Percentiles rank a stretch among this genome's conserved stretches.
These are phyloP conservation scores for Skeletonema costatum DNA, from an alignment of 108 stramenopile genomes.

Conservation along the genomic window DNA sequence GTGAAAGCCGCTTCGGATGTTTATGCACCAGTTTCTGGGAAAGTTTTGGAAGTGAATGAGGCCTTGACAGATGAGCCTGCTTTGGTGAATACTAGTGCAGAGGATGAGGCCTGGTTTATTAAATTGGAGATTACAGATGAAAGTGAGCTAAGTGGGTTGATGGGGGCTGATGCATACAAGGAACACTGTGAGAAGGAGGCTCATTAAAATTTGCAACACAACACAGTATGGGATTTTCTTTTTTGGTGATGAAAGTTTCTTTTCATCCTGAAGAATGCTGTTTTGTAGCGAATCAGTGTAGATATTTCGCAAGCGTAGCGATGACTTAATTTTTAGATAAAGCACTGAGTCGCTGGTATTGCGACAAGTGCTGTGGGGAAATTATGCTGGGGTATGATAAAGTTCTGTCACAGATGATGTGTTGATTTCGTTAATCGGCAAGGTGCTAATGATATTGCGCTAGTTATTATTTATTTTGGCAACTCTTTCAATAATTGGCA, in stretches of 20 bases:
- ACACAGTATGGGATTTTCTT: not conserved
- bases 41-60: conserved; percentile 84
- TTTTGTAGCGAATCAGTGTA: too few relatives aligned
- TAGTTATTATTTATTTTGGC: not conserved
- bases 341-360: too few relatives aligned
- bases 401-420: not conserved
- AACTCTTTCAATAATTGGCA: not conserved
- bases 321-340: too few relatives aligned
- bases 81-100: conserved; percentile 85
- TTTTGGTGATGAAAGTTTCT: not conserved
- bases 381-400: not conserved
- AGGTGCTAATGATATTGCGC: not conserved
- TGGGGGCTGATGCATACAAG: conserved; percentile 68
- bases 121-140: conserved; percentile 84
- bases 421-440: not conserved
- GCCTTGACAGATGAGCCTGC: conserved; percentile 76
- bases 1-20: conserved; percentile 99
- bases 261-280: too few relatives aligned
- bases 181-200: conserved; percentile 52
- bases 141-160: conserved; percentile 62
- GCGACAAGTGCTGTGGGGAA: not conserved
- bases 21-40: conserved; percentile 88
- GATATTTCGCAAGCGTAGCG: too few relatives aligned
- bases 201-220: conserved; percentile 19
- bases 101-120: conserved; percentile 91